Base-by-base conservation (phyloP, 352 stramenopile genomes). In the Blastocystis sp. region DNA sequence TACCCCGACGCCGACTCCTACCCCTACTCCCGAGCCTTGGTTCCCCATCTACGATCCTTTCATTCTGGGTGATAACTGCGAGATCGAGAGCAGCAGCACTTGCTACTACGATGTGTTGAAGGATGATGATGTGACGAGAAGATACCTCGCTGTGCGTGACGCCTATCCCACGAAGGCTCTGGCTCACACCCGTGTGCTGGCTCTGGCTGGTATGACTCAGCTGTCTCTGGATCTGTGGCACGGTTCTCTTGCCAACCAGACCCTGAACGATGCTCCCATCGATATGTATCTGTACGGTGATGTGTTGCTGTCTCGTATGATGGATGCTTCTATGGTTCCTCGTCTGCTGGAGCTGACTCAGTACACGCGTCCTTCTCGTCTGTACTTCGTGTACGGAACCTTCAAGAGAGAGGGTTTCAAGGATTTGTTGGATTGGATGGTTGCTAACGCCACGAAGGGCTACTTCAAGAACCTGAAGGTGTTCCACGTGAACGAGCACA, bases 401-500 rank as follows among this genome's bases (percentile, higher is more conserved):
- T 76, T 76, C 65, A 19, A 39, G 65, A 10, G 31, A 6, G 65
- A 76, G n/a, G 65, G 65, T 29, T 13, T 76, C 13, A 13, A 37
- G 9, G 50, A n/a, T 37, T 9, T 76, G 65, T 21, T 76, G 13
- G 13, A 37, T n/a, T 76, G 65, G 65, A 76, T 76, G 65, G n/a
- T 51, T 50, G 33, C 39, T n/a, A 76, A 76, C 39, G 26, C 26
- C 16, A 26, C 9, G 16, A 76, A 76, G 65, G 65, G 65, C 31
- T 76, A 76, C 33, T 76, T 76, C 65, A 50, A 51, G 65, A 76
- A 76, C 65, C 33, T 76, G 19, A 33, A 76, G 39, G 26, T 31
- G 24, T 60, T 51, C 13, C 61, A 66, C 9, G 24, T 66, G 12
- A 55, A 91, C 88, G 91, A 91, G 16, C 91, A 92, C 91, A 94